Evolutionary conservation across 345 rosid species (phyloP), one percentile per base, ranked within the genome.

Genomic region (Pelargonium nanum): DNA sequence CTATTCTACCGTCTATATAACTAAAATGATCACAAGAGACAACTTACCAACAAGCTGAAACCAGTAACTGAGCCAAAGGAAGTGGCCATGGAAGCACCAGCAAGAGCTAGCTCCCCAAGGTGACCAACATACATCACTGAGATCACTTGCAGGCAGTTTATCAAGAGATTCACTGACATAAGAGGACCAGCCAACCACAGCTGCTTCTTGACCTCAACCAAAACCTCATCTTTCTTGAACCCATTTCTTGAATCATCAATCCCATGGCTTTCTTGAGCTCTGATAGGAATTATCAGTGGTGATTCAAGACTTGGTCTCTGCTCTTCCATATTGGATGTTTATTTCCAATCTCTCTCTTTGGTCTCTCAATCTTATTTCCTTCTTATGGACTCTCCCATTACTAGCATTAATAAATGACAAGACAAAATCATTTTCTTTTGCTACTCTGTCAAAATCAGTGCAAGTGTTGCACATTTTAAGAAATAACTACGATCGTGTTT

Each of bases 31-130:
- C n/a, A 32, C 25, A 53, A 54, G 26, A 21, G 8, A 23, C 17
- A 4, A 17, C 57, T 45, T 52, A 80, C 83, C 69, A 78, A 53
- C 48, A 81, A 70, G 57, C 69, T 61, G 71, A 81, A 81, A 21
- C 83, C 74, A 5, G 83, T 72, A 25, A 79, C 81, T 0, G 73
- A 74, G 69, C 77, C 73, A 4, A 78, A 78, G 52, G 78, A 72
- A 45, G 81, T 74, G 44, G 86, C 79, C 23, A 78, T 65, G 1
- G 76, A 70, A 66, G 83, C 79, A 45, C 81, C 71, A 0, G 81
- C 68, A 32, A 81, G 78, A 0, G 81, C 52, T 48, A 75, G 40
- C 56, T 61, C 61, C 2, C 67, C 64, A 6, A 52, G 63, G 24
- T 65, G 62, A 51, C 56, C 81, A 5, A 80, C 79, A 64, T 74